A percentile compares a stretch with the other conserved stretches of the same genome.
phyloP scores from a whole-genome alignment of 2,329 filamentous ascomycete genomes.

The Ophiocordyceps australis region DNA sequence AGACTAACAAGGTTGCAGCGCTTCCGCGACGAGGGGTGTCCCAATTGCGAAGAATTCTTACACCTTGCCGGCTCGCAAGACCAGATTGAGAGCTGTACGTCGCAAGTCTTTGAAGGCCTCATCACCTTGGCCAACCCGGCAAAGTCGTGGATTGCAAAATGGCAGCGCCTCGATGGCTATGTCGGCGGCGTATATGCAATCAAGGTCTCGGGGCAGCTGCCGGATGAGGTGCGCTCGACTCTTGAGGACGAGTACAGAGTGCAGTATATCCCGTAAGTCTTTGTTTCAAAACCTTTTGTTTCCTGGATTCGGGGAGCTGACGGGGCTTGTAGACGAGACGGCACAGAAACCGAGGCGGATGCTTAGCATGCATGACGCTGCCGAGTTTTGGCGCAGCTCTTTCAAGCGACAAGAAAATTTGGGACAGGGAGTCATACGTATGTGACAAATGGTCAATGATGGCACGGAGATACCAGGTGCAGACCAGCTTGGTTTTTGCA shows the following conservation, averaged over 20 bases:
- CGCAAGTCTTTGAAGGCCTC: conserved; percentile 85
- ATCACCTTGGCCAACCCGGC: conserved; percentile 71
- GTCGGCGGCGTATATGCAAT: conserved; percentile 82
- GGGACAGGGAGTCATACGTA: no score
- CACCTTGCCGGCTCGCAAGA: conserved; percentile 65
- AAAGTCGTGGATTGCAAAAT: conserved; percentile 88
- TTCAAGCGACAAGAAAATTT: no score
- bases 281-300: no score
- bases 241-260: conserved; percentile 46
- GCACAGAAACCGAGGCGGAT: conserved; percentile 32
- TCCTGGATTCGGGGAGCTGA: conserved; percentile 15
- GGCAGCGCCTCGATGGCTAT: conserved; percentile 82
- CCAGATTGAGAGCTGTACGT: conserved; percentile 80
- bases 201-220: conserved; percentile 73
- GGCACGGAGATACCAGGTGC: no score
- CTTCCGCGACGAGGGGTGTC: conserved; percentile 77
- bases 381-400: no score
- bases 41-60: conserved; percentile 91
- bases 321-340: conserved; percentile 27
- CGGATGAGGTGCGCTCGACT: conserved; percentile 42
- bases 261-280: conserved; percentile 48
- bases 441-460: no score
- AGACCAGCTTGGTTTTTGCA: no score
- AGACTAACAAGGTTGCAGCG: conserved; percentile 30
- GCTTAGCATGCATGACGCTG: no score